Percentiles rank a stretch among this genome's conserved stretches.
Conservation (phyloP, 2,329 filamentous ascomycete species). For the Talaromyces sp. region DNA sequence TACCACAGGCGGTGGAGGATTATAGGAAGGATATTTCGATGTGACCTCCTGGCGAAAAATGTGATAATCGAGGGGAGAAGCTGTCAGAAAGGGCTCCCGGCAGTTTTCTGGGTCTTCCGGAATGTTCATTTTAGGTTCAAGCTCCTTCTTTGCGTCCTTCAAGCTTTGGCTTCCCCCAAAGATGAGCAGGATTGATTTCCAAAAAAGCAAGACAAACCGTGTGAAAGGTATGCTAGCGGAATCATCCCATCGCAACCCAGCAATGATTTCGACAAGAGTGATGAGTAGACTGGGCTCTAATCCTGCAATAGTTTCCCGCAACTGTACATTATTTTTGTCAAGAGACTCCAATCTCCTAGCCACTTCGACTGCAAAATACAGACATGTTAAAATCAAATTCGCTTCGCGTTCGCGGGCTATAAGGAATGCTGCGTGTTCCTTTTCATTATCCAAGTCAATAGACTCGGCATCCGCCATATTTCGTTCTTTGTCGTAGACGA, state of each 20-base stretch:
- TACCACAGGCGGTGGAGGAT: conserved; percentile 76
- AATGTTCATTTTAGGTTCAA: conserved; percentile 51
- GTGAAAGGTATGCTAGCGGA: conserved; percentile 51
- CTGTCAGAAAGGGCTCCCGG: conserved; percentile 75
- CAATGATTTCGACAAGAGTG: conserved; percentile 64
- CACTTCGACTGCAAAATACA: conserved; percentile 39
- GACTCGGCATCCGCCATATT: conserved; percentile 12
- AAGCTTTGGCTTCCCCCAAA: conserved; percentile 77
- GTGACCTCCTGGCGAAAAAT: conserved; percentile 94
- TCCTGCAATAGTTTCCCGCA: conserved; percentile 31
- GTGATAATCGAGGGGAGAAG: conserved; percentile 93
- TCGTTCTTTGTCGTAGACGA: conserved; percentile 32
- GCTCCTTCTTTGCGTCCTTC: conserved; percentile 65
- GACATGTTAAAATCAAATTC: conserved; percentile 37
- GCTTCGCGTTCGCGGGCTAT: conserved; percentile 35
- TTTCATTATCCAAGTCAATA: conserved; percentile 24
- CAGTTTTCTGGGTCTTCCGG: conserved; percentile 41
- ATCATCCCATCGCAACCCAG: conserved; percentile 66
- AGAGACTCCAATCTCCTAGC: conserved; percentile 31
- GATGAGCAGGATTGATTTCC: conserved; percentile 83
- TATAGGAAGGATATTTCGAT: conserved; percentile 95
- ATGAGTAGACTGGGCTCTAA: conserved; percentile 65
- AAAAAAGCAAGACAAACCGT: conserved; percentile 67
- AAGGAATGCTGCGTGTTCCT: conserved; percentile 25
- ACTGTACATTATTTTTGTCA: conserved; percentile 18